Conservation (phyloP, 495 filamentous ascomycete species). For the Amniculicola lignicola region DNA sequence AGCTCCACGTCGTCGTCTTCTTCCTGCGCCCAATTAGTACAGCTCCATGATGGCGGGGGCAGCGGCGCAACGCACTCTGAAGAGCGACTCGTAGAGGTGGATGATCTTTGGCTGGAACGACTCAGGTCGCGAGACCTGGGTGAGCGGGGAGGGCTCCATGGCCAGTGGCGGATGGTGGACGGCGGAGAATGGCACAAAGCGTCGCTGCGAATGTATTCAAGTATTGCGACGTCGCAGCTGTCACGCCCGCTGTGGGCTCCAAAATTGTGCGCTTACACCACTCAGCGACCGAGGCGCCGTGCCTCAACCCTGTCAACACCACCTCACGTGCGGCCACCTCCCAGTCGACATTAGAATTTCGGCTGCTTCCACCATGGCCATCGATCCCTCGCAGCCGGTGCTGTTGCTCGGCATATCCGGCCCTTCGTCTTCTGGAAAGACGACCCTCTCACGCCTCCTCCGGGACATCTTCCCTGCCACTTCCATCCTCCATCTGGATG, state of each 20-base stretch:
- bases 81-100: conserved; percentile 79
- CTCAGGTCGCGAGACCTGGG: conserved; percentile 86
- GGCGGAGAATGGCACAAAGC: not conserved
- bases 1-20: conserved; percentile 63
- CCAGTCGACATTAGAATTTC: too few relatives aligned
- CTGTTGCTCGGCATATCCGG: conserved; percentile 66
- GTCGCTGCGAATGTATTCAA: not conserved
- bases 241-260: too few relatives aligned
- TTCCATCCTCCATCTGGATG: conserved; percentile 87
- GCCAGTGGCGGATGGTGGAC: not conserved
- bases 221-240: too few relatives aligned
- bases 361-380: not conserved
- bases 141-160: conserved; percentile 92
- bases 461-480: conserved; percentile 47
- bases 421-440: conserved; percentile 44
- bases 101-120: conserved; percentile 92
- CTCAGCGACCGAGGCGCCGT: too few relatives aligned
- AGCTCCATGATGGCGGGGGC: conserved; percentile 2
- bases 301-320: too few relatives aligned
- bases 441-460: conserved; percentile 44
- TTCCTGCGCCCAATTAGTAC: conserved; percentile 41
- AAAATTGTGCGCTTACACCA: too few relatives aligned
- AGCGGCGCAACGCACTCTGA: conserved; percentile 58
- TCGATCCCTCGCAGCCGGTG: conserved; percentile 41
- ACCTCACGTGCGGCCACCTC: not conserved